Percentiles rank a stretch among this genome's conserved stretches.
Conservation (phyloP, 768 basidiomycete species). For the Russula dissimulans region DNA sequence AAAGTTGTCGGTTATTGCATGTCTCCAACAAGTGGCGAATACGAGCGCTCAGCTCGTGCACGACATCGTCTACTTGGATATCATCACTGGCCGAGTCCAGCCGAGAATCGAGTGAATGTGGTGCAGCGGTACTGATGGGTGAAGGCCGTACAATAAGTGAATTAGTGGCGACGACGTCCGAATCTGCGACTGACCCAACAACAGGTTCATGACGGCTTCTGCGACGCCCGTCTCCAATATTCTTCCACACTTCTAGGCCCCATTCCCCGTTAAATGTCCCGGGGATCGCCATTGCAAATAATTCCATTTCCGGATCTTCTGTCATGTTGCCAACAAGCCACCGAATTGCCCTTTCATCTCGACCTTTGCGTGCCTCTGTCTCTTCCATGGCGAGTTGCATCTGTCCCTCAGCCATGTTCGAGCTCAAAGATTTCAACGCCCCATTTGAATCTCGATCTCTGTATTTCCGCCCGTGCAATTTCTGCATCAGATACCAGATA, state of each 20-base stretch:
- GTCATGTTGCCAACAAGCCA: not conserved
- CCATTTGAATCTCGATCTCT: not conserved
- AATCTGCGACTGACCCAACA: not conserved
- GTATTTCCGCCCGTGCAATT: not conserved
- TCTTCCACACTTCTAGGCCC: not conserved
- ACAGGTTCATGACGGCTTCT: not conserved
- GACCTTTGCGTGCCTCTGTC: not conserved
- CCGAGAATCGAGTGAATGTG: not conserved
- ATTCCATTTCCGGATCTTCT: not conserved
- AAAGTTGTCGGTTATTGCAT: not conserved
- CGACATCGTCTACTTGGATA: not conserved
- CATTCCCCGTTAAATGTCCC: not conserved
- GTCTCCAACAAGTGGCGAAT: not conserved
- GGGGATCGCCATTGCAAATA: not conserved
- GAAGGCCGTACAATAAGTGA: not conserved
- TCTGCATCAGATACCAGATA: slow-evolving; percentile 4
- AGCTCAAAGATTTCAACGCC: not conserved
- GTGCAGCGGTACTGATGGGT: not conserved
- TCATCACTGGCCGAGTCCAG: too few relatives aligned
- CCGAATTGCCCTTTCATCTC: not conserved
- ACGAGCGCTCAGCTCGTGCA: not conserved
- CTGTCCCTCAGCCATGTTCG: not conserved
- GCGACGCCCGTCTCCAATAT: too few relatives aligned
- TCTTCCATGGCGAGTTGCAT: not conserved
- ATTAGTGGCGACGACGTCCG: too few relatives aligned